These are phyloP conservation scores for Podila clonocystis DNA, from an alignment of 192 early-diverging fungal species.

Conservation along the genomic window DNA sequence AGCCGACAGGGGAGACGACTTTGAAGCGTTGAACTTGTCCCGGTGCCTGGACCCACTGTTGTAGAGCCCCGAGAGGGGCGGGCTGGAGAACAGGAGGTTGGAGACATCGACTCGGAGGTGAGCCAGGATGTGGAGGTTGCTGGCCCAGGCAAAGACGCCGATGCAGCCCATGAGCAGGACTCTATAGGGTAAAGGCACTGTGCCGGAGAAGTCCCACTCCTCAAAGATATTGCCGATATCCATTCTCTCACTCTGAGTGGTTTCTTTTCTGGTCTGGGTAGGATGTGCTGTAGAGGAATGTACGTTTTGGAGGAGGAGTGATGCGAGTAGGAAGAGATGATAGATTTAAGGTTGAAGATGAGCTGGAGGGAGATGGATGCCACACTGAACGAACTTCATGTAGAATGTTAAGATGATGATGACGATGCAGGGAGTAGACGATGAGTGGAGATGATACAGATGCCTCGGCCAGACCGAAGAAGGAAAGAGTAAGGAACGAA, in stretches of 20 bases:
- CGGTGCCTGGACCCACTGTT: conserved; percentile 18
- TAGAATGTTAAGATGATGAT: too few species aligned
- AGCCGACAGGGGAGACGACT: conserved; percentile 27
- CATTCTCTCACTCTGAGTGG: conserved; percentile 21
- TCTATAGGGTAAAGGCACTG: conserved; percentile 59
- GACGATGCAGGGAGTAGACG: too few species aligned
- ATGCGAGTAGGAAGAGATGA: too few species aligned
- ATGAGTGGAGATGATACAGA: too few species aligned
- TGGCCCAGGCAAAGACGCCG: conserved; percentile 69
- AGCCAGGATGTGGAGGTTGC: conserved; percentile 61
- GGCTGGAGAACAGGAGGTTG: conserved; percentile 42
- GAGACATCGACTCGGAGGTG: conserved; percentile 56
- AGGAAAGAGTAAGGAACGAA: too few species aligned
- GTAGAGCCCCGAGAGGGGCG: conserved; percentile 33
- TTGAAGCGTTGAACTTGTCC: conserved; percentile 46
- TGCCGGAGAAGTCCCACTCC: conserved; percentile 55
- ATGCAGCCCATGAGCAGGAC: conserved; percentile 60
- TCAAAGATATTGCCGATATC: conserved; percentile 55
- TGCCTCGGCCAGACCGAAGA: too few species aligned
- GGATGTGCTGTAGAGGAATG: too few species aligned
- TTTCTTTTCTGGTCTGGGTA: too few species aligned
- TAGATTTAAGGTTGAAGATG: too few species aligned
- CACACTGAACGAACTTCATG: too few species aligned
- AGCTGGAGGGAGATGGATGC: too few species aligned
- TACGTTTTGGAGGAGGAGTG: too few species aligned